Conservation (phyloP, 75 land plant species). For the Pinus tabuliformis region DNA sequence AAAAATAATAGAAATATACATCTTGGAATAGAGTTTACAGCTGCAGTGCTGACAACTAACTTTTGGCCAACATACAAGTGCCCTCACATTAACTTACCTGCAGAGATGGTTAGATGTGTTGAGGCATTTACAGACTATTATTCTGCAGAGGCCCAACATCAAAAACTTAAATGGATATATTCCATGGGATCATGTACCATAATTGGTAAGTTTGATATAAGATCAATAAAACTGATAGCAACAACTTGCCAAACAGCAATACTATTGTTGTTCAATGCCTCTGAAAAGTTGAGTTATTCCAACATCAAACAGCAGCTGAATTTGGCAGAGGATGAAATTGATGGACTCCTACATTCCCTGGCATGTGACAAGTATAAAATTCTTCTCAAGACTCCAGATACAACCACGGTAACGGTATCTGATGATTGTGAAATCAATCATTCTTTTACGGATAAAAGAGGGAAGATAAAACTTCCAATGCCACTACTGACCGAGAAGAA, state of each 20-base stretch:
- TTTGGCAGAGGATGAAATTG: constrained; percentile 77
- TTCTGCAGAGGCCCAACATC: constrained; percentile 65
- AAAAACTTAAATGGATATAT: constrained; percentile 86
- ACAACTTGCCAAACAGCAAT: too few species aligned
- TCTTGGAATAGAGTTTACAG: too few species aligned
- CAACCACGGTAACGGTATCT: too few species aligned
- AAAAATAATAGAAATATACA: constrained; percentile 17
- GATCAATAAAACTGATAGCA: too few species aligned
- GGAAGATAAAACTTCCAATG: constrained; percentile 55
- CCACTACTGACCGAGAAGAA: too few species aligned
- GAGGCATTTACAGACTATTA: constrained; percentile 78
- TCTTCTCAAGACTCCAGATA: constrained; percentile 66
- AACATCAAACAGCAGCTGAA: constrained; percentile 82
- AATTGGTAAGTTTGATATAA: constrained; percentile 9
- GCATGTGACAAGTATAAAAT: constrained; percentile 85
- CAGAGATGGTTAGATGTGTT: constrained; percentile 84
- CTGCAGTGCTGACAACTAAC: too few species aligned
- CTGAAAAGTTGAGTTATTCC: constrained; percentile 76
- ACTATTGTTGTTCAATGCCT: constrained; percentile 1
- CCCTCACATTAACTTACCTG: constrained; percentile 76
- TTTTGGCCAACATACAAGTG: constrained; percentile 96
- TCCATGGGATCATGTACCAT: constrained; percentile 83
- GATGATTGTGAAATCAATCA: too few species aligned
- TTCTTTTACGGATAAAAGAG: too few species aligned
- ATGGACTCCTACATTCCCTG: constrained; percentile 74